These are phyloP conservation scores for thale cress (Arabidopsis thaliana) DNA, from an alignment of 345 rosid genomes.

Conservation along the genomic window TAIR10.1 NC_003075.7:16464001-16464500, in stretches of 20 bases:
- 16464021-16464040: constrained; percentile 45
- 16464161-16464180: constrained; percentile 50
- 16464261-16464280: constrained; percentile 6
- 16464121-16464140: constrained; percentile 37
- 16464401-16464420: constrained; percentile 54
- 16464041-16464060: constrained; percentile 47
- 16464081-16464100: constrained; percentile 48
- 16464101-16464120: constrained; percentile 45
- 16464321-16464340: constrained; percentile 14
- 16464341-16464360: constrained; percentile 43
- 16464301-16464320: constrained; percentile 16
- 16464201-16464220: constrained; percentile 35
- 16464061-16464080: constrained; percentile 51
- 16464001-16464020: constrained; percentile 51
- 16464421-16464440: constrained; percentile 80
- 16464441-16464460: constrained; percentile 82
- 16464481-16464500: constrained; percentile 89
- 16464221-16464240: constrained; percentile 34
- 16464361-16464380: constrained; percentile 49
- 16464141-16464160: constrained; percentile 41
- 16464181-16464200: constrained; percentile 39
- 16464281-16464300: constrained; percentile 5
- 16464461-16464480: constrained; percentile 92
- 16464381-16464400: constrained; percentile 50
- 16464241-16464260: constrained; percentile 33